Base-by-base conservation (phyloP, 2,329 filamentous ascomycete genomes). In the Ophiostoma australiae region DNA sequence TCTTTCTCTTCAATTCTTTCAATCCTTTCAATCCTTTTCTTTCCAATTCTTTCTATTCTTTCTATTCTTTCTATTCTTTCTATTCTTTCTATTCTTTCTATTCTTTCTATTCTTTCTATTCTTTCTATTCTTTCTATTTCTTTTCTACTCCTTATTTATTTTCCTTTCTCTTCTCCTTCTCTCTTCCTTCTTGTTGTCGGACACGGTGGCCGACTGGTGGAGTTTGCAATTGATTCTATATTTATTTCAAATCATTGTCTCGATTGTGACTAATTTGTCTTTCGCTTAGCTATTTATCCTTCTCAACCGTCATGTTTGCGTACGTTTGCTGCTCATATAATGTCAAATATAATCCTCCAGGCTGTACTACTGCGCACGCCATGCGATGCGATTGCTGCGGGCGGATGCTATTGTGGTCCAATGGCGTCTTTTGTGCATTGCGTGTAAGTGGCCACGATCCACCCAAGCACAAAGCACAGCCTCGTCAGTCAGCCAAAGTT, bases 1-100 rank as follows among this genome's bases (percentile, higher is more conserved):
- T 65, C 66, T 55, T 44, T 67, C 44, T 48, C 20, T 3, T 37
- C 23, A 69, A 35, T 31, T 58, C 70, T 20, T 27, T 67, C 33
- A 23, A 63, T 65, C 52, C 33, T 61, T 37, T 27, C n/a, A n/a
- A n/a, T 72, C 68, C 41, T 69, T 20, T 67, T 70, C 20, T 39
- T 68, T 13, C 17, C 37, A 8, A 8, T 11, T 27, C 63, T 44
- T 68, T n/a, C n/a, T n/a, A n/a, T n/a, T n/a, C n/a, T n/a, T n/a
- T n/a, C n/a, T n/a, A n/a, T n/a, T n/a, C n/a, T n/a, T n/a, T n/a
- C n/a, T n/a, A n/a, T n/a, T n/a, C n/a, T 58, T 67, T 63, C 52
- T 23, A 23, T 69, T 44, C 23, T 8, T 33, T 61, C 58, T 17
- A 48, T 58, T 65, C 66, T 55, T 44, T 67, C 44, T 48, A 35